Percentiles rank a stretch among this genome's conserved stretches.
These are phyloP conservation scores for Chlamydomonas sp. DNA, from an alignment of 139 green algal species.

Conservation along the genomic window DNA sequence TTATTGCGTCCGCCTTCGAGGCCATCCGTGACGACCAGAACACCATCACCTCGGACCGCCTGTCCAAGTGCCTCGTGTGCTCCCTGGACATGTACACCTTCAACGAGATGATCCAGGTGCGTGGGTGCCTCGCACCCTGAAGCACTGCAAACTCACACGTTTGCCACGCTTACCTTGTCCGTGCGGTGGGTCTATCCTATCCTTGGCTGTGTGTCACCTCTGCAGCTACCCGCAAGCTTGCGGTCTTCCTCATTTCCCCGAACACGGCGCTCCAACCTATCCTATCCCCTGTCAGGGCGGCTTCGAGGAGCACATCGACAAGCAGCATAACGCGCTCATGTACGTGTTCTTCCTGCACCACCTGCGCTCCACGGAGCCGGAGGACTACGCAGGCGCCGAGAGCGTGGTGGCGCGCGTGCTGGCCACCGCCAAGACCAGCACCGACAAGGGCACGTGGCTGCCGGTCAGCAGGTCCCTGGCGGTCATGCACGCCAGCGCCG, in stretches of 20 bases:
- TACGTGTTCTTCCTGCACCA: slow-evolving; percentile 60
- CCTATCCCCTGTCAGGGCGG: slow-evolving; percentile 2
- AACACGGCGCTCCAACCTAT: not conserved
- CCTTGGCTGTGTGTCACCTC: no score
- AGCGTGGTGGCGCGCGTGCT: not conserved
- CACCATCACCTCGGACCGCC: slow-evolving; percentile 39
- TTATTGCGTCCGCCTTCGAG: slow-evolving; percentile 56
- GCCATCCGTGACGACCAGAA: slow-evolving; percentile 55
- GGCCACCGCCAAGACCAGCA: slow-evolving; percentile 26
- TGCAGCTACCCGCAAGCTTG: not conserved
- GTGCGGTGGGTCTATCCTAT: no score
- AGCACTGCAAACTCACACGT: no score
- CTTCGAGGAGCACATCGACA: slow-evolving; percentile 48
- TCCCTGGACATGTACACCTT: slow-evolving; percentile 38
- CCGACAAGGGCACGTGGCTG: slow-evolving; percentile 41
- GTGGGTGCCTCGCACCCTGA: no score
- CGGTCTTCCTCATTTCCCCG: not conserved
- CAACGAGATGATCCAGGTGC: slow-evolving; percentile 27
- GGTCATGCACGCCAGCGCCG: slow-evolving; percentile 2
- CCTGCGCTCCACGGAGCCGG: slow-evolving; percentile 29
- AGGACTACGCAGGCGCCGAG: slow-evolving; percentile 41
- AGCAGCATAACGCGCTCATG: slow-evolving; percentile 44
- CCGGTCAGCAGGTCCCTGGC: slow-evolving; percentile 26
- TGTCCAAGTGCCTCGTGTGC: slow-evolving; percentile 51
- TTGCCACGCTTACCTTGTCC: no score